Base-by-base conservation (phyloP, 78 protist species). In the Tieghemostelium lacteum region DNA sequence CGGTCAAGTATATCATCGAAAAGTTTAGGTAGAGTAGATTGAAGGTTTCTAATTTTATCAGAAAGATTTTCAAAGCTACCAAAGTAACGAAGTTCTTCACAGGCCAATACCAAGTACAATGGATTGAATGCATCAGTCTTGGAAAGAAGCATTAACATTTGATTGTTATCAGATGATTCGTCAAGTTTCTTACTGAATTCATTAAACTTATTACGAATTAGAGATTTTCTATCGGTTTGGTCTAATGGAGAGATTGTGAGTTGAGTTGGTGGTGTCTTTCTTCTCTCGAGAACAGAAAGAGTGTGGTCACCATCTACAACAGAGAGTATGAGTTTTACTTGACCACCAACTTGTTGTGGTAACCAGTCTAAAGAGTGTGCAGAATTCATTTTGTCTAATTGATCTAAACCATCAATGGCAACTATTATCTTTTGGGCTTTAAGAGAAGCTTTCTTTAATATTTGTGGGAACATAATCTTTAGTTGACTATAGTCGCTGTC, bases 351-450 rank as follows among this genome's bases (percentile, higher is more conserved):
- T 37, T 37, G 22, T 28, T 28, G 36, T 60, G 92, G 96, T 40
- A 93, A 22, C 96, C 96, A 93, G 29, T 77, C 93, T 16, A 93
- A 37, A 3, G 87, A 19, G 60, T 54, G 92, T 2, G 96, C 96
- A 26, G 58, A 37, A 58, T 91, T 65, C 54, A 34, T 29, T 29
- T n/a, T 42, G 28, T 63, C 87, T 8, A 95, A 54, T 36, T 69
- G 74, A 66, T 95, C 95, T 2, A 92, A 29, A 17, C 95, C 97
- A 66, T 95, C 97, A 67, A 93, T 34, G 3, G 94, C 36, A 5
- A 95, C 2, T 0, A 94, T 14, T 7, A 94, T 24, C 17, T 86
- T 65, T 42, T 37, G 58, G 52, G 1, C 7, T 3, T 52, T 52
- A 28, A 20, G 39, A 1, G 77, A 50, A 24, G 93, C 89, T 28